phyloP scores from a whole-genome alignment of 2,329 filamentous ascomycete genomes.

The Elsinoe perseae region DNA sequence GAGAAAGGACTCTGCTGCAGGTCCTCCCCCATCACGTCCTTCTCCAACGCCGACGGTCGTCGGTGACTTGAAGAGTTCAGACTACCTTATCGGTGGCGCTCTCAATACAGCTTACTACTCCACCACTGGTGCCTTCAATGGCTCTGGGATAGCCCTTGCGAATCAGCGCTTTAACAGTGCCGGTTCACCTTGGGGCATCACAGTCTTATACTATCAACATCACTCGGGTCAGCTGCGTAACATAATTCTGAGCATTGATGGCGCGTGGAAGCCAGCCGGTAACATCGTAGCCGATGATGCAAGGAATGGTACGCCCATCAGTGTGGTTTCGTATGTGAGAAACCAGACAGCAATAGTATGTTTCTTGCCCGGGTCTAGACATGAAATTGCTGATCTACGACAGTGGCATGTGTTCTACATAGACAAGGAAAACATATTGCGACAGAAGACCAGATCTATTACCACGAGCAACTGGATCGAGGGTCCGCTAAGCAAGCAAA shows the following conservation, averaged over 20 bases:
- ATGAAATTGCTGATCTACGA: neutral
- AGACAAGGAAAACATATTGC: neutral
- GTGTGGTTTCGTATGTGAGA: slow-evolving; percentile 36
- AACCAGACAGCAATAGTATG: slow-evolving; percentile 33
- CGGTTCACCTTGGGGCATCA: slow-evolving; percentile 13
- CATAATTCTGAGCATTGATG: slow-evolving; percentile 28
- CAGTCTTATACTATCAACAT: slow-evolving; percentile 40
- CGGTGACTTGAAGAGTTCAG: neutral
- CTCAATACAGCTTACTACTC: slow-evolving; percentile 34
- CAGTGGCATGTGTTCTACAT: neutral
- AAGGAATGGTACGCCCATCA: slow-evolving; percentile 38
- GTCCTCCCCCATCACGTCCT: neutral
- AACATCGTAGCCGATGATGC: slow-evolving; percentile 37
- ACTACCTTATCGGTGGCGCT: slow-evolving; percentile 33
- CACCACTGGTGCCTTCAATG: slow-evolving; percentile 39
- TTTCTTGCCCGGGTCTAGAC: neutral
- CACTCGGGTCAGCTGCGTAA: slow-evolving; percentile 37
- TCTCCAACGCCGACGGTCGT: neutral
- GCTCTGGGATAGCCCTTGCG: slow-evolving; percentile 40
- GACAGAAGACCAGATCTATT: neutral
- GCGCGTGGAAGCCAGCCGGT: slow-evolving; percentile 35
- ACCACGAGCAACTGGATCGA: slow-evolving; percentile 24
- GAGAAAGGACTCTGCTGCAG: neutral
- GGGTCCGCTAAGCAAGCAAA: slow-evolving; percentile 29
- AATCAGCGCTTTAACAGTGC: slow-evolving; percentile 34